phyloP scores from a whole-genome alignment of 495 filamentous ascomycete species.

The Xylaria acuta region DNA sequence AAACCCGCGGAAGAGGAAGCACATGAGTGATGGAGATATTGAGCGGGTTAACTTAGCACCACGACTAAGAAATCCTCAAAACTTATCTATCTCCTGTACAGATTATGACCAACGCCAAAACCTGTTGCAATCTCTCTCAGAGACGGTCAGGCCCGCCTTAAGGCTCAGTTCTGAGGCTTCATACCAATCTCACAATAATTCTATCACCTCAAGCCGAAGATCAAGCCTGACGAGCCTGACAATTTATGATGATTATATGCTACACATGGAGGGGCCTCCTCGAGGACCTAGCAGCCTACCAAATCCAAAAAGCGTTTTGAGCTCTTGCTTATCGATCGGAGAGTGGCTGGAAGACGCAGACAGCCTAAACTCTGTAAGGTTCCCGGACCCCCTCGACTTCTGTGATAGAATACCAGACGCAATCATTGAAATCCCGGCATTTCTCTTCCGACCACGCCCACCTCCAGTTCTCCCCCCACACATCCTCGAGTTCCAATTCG shows the following conservation, averaged over 20 bases:
- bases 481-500: not conserved
- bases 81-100: too few species aligned
- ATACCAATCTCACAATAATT: not conserved
- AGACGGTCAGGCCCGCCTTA: not conserved
- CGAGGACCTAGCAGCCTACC: not conserved
- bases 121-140: not conserved
- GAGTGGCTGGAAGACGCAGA: not conserved
- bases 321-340: not conserved
- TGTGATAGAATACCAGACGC: not conserved
- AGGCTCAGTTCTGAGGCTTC: not conserved
- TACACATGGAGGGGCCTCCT: not conserved
- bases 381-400: not conserved
- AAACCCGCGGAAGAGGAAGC: not conserved
- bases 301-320: not conserved
- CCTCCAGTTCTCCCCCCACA: not conserved
- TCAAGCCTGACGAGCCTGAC: not conserved
- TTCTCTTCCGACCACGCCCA: conserved; percentile 4
- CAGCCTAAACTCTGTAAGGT: conserved; percentile 7
- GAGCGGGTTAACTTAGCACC: not conserved
- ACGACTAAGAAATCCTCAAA: not conserved
- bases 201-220: not conserved
- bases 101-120: not conserved
- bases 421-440: not conserved
- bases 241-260: not conserved
- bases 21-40: not conserved